Conservation (phyloP, 1,284 basidiomycete genomes). For the Marasmius sp. region DNA sequence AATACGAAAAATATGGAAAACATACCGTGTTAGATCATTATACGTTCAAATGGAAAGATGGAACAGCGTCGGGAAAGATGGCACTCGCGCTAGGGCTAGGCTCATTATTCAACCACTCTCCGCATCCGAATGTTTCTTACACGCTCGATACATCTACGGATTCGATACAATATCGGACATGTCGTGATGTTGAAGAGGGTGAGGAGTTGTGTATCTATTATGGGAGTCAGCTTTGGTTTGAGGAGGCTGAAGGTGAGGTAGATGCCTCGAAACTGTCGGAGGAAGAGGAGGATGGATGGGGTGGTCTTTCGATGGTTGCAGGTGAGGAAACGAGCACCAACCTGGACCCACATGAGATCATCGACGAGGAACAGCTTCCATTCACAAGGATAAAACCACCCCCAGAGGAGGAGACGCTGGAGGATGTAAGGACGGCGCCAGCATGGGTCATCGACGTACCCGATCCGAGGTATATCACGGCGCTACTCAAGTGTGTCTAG, state of each 20-base stretch:
- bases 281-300: conserved; percentile 43
- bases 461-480: conserved; percentile 59
- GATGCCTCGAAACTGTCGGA: not conserved
- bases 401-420: conserved; percentile 62
- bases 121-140: conserved; percentile 73
- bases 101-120: conserved; percentile 80
- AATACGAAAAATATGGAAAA: conserved; percentile 69
- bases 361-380: conserved; percentile 58
- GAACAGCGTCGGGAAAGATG: conserved; percentile 51
- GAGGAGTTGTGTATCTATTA: conserved; percentile 86
- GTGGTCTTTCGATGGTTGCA: conserved; percentile 38
- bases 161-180: conserved; percentile 68
- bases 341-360: conserved; percentile 43
- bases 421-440: conserved; percentile 61
- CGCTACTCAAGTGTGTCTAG: conserved; percentile 60
- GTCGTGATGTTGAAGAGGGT: conserved; percentile 48
- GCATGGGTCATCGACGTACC: conserved; percentile 89
- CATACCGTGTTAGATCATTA: conserved; percentile 83
- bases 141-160: conserved; percentile 51
- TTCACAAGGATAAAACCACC: conserved; percentile 59
- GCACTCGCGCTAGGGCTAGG: conserved; percentile 88
- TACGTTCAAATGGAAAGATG: conserved; percentile 81
- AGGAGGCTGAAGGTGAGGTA: conserved; percentile 31
- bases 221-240: conserved; percentile 68
- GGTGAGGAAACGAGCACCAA: conserved; percentile 18